Conservation (phyloP, 371 early-diverging fungal genomes). For the Mortierella sp. region DNA sequence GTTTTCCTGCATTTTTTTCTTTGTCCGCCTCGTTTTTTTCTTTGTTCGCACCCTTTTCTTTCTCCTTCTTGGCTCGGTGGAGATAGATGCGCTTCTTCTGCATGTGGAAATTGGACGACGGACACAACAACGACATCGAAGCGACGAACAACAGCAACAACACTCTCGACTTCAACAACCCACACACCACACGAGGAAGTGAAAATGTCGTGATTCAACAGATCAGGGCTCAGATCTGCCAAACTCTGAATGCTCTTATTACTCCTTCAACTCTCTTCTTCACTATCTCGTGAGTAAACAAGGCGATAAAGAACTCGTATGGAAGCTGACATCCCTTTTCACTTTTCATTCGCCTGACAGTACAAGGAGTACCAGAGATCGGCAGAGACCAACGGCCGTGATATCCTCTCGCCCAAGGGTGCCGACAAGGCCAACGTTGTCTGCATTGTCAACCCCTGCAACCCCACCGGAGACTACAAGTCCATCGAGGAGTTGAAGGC, state of each 20-base stretch:
- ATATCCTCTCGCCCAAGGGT: conserved; percentile 69
- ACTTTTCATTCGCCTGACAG: conserved; percentile 59
- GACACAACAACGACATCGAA: neutral
- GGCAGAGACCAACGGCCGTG: conserved; percentile 78
- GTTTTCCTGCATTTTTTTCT: neutral
- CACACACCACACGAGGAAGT: neutral
- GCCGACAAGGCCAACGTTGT: conserved; percentile 70
- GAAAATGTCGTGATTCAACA: neutral
- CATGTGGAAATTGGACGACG: conserved; percentile 6
- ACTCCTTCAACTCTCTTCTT: neutral
- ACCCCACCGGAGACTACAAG: conserved; percentile 89
- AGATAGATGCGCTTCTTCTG: neutral
- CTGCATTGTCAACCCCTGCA: conserved; percentile 90
- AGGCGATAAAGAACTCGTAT: neutral
- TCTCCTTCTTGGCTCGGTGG: conserved; percentile 1
- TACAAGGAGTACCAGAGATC: conserved; percentile 91
- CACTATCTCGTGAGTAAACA: neutral
- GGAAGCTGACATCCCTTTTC: neutral
- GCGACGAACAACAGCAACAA: neutral
- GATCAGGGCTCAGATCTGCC: conserved; percentile 9
- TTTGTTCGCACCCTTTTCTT: neutral
- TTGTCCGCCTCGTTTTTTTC: neutral
- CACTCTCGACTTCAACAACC: neutral
- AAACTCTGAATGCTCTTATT: neutral
- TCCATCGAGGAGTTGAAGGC: conserved; percentile 72